Evolutionary conservation across 768 basidiomycete species (phyloP).

Genomic region (Lactarius tabidus): DNA sequence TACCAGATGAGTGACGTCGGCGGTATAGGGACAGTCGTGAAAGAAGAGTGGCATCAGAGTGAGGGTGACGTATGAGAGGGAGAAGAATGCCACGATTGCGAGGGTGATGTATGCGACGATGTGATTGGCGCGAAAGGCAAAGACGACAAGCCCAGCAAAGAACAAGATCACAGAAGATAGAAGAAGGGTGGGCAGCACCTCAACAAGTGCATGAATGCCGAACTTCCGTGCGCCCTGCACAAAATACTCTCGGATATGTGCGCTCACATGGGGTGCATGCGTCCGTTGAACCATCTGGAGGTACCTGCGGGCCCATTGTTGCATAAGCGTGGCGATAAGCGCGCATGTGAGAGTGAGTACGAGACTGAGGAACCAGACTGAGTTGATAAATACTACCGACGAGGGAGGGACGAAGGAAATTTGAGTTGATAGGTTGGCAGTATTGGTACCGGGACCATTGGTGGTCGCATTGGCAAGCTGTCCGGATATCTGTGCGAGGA

Average conservation of each 20-base stretch:
- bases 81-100: background rate
- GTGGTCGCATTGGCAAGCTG: background rate
- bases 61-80: background rate
- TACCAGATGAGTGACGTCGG: slow-evolving; percentile 4
- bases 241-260: slow-evolving; percentile 24
- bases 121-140: background rate
- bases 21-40: slow-evolving; percentile 1
- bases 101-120: background rate
- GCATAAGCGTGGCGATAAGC: background rate
- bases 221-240: slow-evolving; percentile 40
- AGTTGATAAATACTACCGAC: background rate
- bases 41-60: background rate
- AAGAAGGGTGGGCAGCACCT: slow-evolving; percentile 30
- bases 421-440: background rate
- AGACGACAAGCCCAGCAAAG: slow-evolving; percentile 4
- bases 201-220: slow-evolving; percentile 38
- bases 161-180: background rate
- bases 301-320: slow-evolving; percentile 6
- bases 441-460: too few species aligned
- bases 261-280: background rate
- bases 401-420: background rate
- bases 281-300: background rate
- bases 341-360: background rate
- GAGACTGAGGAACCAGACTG: slow-evolving; percentile 5
- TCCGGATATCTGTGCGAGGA: background rate